A percentile compares a stretch with the other conserved stretches of the same genome.
phyloP scores from a whole-genome alignment of 257 asterid species.

The Phtheirospermum japonicum region DNA sequence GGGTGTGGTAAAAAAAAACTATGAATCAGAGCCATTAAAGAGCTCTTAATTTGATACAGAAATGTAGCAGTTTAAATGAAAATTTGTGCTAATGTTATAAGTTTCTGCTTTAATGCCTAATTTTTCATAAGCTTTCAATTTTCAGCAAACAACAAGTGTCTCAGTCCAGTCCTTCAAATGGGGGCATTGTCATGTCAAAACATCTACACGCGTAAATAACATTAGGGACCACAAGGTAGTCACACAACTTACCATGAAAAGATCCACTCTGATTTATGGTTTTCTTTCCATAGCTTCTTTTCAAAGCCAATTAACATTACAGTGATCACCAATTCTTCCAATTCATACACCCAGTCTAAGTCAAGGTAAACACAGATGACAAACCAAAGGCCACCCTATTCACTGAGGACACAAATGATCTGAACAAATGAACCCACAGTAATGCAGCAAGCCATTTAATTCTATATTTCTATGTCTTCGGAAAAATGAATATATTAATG shows the following conservation, averaged over 20 bases:
- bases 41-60: too few species aligned
- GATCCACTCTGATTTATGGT: background rate
- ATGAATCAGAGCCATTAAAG: too few species aligned
- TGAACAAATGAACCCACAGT: constrained; percentile 8
- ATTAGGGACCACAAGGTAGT: too few species aligned
- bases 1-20: too few species aligned
- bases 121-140: background rate
- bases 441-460: constrained; percentile 20
- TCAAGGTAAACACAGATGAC: background rate
- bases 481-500: background rate
- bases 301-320: constrained; percentile 12
- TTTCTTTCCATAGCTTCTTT: constrained; percentile 6
- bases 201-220: too few species aligned
- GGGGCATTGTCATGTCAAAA: too few species aligned
- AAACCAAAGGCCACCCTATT: background rate
- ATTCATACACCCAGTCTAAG: constrained; percentile 6
- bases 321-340: constrained; percentile 12
- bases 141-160: too few species aligned
- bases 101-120: constrained; percentile 8
- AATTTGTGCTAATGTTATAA: background rate
- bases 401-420: constrained; percentile 12
- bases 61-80: too few species aligned
- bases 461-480: background rate
- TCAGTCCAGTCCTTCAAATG: too few species aligned
- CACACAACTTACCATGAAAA: too few species aligned